Base-by-base conservation (phyloP, 2,329 filamentous ascomycete species). In the Domatiomyces catenatus region DNA sequence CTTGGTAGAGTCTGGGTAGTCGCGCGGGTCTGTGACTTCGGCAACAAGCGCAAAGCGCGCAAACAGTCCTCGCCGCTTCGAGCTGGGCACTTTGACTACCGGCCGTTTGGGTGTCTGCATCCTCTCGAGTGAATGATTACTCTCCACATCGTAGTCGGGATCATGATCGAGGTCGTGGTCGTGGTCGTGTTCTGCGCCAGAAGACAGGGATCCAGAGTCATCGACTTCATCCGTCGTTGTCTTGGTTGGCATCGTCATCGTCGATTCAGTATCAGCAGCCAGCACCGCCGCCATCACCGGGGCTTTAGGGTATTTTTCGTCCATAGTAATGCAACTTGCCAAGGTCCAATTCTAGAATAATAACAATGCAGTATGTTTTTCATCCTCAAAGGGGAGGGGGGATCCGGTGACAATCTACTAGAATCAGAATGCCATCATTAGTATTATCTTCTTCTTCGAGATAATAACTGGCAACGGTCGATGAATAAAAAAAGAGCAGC, bases 21-120 rank as follows among this genome's bases (percentile, higher is more conserved):
- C 76, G 52, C 81, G 80, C 0, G 88, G 84, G 28, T 81, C 73
- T 45, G 85, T 79, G 12, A 94, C 79, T 67, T 95, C 89, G 1
- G 87, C 83, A 15, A 94, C 71, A 28, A 94, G 53, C 1, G 84
- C 72, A 10, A 93, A 71, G 39, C 75, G 75, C 1, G 79, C 81
- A 46, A 94, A 73, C 1, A 94, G 70, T 0, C 89, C 89, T 60
- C 87, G 74, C 47, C 86, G 76, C 54, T 77, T 65, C 1, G 64
- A 59, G 36, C 73, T 67, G 1, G 76, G 72, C 1, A 83, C 70
- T 47, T 69, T 64, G 15, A 73, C 66, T 1, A 72, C 62, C 49
- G 64, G 62, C 8, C 54, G 61, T 15, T 67, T 60, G 4, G 66
- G 56, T 7, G 64, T 63, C 42, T 52, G 42, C 7, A 47, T 59